Evolutionary conservation across 192 early-diverging fungal genomes (phyloP).

Genomic region (Linnemannia zychae): DNA sequence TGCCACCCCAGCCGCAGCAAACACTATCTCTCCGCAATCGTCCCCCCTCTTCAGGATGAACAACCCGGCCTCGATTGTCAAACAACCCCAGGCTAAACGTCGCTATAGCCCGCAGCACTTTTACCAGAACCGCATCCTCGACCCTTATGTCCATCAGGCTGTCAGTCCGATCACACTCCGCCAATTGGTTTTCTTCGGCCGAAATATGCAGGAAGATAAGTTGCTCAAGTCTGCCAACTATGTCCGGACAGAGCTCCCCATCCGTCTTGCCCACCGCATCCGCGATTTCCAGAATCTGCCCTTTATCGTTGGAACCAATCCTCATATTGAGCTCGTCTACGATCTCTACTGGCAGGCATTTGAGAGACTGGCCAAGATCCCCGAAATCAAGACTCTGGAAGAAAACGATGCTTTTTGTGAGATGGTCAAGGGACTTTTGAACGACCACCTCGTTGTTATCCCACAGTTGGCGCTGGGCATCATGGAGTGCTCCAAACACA

Average conservation of each 20-base stretch:
- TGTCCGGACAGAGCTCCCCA: conserved; percentile 88
- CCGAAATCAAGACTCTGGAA: conserved; percentile 80
- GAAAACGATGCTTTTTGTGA: conserved; percentile 89
- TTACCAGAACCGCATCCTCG: conserved; percentile 93
- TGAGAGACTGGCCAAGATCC: conserved; percentile 80
- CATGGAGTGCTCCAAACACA: conserved; percentile 80
- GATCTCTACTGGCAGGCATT: conserved; percentile 96
- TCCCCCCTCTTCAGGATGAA: conserved; percentile 34
- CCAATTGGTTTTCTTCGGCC: conserved; percentile 92
- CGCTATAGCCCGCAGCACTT: conserved; percentile 72
- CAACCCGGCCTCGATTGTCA: conserved; percentile 30
- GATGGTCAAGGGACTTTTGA: conserved; percentile 77
- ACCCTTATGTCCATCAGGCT: conserved; percentile 84
- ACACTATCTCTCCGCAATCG: conserved; percentile 17
- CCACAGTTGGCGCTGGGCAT: conserved; percentile 92
- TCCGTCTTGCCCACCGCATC: conserved; percentile 93
- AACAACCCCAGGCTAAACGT: conserved; percentile 15
- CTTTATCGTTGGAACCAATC: conserved; percentile 94
- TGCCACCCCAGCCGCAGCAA: background rate
- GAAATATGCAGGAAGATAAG: conserved; percentile 87
- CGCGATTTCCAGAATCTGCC: conserved; percentile 93
- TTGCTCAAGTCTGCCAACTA: conserved; percentile 92
- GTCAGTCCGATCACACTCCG: conserved; percentile 88
- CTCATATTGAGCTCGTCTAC: conserved; percentile 89
- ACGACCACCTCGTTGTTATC: conserved; percentile 87